Evolutionary conservation across 1,284 basidiomycete species (phyloP), one percentile per base, ranked within the genome.

Genomic region (Sanguinoderma infundibulare): DNA sequence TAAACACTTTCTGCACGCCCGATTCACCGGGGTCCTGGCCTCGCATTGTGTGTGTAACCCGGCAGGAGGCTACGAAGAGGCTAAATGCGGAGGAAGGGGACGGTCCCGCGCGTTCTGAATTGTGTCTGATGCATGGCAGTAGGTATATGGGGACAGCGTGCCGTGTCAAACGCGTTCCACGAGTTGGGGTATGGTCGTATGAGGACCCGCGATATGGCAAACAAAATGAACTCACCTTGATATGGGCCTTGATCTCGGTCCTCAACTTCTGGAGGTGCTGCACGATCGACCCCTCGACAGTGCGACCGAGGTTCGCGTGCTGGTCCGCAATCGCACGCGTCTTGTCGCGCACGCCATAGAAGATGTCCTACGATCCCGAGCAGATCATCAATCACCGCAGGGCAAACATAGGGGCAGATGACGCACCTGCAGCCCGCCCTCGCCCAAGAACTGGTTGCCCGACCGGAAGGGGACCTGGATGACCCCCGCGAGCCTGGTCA

Each of bases 381-480:
- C 8, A n/a, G 5, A 17, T 34, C 35, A 30, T 36, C 4, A 22
- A 32, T 3, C 14, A 14, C 15, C n/a, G 15, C 17, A 2, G n/a
- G 1, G 53, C 6, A 20, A 53, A 38, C 36, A n/a, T n/a, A 20
- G 24, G 42, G 32, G n/a, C 8, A 39, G 8, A 9, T 3, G 20
- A 61, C 73, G 22, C 34, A 77, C 76, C 70, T 78, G 76, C 55
- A 98, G 79, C 50, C 95, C 95, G 22, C 93, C 94, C 75, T 98
- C 95, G 38, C 96, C 96, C 12, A 98, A 81, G 75, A 98, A 98
- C 79, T 98, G 95, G 77, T 98, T 98, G 28, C 96, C 96, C 38
- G 95, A 89, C 54, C 91, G 83, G 82, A 98, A 98, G 2, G 98
- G 98, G 1, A 98, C 97, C 77, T 99, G 97, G 69, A 99, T 97